Evolutionary conservation across 208 protist species (phyloP).

Genomic region (Crithidia acanthocephali): DNA sequence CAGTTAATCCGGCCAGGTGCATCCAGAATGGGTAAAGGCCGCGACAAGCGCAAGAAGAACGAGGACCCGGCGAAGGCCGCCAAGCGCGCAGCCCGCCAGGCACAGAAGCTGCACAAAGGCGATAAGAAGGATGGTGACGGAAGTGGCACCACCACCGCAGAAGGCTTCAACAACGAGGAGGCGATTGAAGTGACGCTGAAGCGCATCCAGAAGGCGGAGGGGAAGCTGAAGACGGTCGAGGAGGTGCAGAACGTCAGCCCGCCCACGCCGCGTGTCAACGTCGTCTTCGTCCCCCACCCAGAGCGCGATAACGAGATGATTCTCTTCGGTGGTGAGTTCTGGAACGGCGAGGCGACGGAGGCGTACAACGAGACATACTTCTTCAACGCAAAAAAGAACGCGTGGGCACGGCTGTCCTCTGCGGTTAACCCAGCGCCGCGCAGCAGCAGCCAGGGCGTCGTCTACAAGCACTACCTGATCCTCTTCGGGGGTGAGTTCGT

Average conservation of each 20-base stretch:
- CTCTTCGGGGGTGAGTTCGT: conserved; percentile 93
- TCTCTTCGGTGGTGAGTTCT: conserved; percentile 93
- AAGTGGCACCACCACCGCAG: not conserved
- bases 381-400: conserved; percentile 74
- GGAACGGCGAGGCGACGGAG: conserved; percentile 86
- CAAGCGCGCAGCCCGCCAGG: conserved; percentile 70
- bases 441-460: conserved; percentile 83
- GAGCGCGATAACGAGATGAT: conserved; percentile 78
- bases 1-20: no score
- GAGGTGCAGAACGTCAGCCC: conserved; percentile 67
- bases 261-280: conserved; percentile 82
- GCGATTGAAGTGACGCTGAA: conserved; percentile 83
- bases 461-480: conserved; percentile 88
- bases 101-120: conserved; percentile 64
- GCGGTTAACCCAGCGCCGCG: conserved; percentile 75
- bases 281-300: conserved; percentile 78
- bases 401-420: conserved; percentile 68
- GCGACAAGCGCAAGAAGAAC: conserved; percentile 92
- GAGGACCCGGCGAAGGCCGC: conserved; percentile 85
- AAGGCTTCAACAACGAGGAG: conserved; percentile 89
- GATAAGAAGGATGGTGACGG: conserved; percentile 19
- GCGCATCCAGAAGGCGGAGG: conserved; percentile 77
- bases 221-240: conserved; percentile 62
- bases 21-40: conserved; percentile 92
- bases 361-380: conserved; percentile 91